Evolutionary conservation across 208 protist genomes (phyloP).

Genomic region (Leishmania arabica): DNA sequence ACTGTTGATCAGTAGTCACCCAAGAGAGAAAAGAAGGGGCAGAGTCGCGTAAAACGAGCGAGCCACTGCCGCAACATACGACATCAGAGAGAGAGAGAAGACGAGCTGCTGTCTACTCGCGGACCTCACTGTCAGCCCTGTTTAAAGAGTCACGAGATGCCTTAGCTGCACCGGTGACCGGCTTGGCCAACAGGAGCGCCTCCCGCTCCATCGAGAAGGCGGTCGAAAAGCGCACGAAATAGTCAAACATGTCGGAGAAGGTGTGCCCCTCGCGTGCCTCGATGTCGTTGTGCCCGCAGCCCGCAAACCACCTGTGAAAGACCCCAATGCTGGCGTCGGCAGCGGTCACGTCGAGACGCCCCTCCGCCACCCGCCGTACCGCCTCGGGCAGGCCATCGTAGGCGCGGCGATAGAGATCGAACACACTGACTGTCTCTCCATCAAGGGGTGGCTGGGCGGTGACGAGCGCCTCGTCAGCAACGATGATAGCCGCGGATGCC

Average conservation of each 20-base stretch:
- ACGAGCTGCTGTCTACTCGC: neutral
- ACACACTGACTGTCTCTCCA: slow-evolving; percentile 8
- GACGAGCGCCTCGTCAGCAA: neutral
- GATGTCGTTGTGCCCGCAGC: slow-evolving; percentile 76
- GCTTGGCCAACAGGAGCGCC: neutral
- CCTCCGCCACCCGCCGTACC: neutral
- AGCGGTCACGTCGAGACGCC: neutral
- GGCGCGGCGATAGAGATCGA: slow-evolving; percentile 22
- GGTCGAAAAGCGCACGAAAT: slow-evolving; percentile 35
- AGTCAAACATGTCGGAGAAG: slow-evolving; percentile 30
- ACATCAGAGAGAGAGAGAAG: neutral
- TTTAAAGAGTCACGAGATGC: neutral
- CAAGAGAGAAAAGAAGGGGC: slow-evolving; percentile 6
- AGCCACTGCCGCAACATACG: neutral
- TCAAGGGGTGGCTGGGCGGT: neutral
- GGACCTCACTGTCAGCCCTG: neutral
- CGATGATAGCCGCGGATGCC: neutral
- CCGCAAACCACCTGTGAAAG: slow-evolving; percentile 51
- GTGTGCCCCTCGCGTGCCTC: slow-evolving; percentile 19
- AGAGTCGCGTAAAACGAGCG: neutral
- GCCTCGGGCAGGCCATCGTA: slow-evolving; percentile 12
- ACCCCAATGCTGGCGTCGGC: slow-evolving; percentile 25
- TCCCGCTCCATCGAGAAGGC: slow-evolving; percentile 22
- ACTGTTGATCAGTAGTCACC: neutral
- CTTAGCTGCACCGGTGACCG: neutral